Evolutionary conservation across 257 asterid genomes (phyloP), one percentile per base, ranked within the genome.

Genomic region (Handroanthus guayacan): DNA sequence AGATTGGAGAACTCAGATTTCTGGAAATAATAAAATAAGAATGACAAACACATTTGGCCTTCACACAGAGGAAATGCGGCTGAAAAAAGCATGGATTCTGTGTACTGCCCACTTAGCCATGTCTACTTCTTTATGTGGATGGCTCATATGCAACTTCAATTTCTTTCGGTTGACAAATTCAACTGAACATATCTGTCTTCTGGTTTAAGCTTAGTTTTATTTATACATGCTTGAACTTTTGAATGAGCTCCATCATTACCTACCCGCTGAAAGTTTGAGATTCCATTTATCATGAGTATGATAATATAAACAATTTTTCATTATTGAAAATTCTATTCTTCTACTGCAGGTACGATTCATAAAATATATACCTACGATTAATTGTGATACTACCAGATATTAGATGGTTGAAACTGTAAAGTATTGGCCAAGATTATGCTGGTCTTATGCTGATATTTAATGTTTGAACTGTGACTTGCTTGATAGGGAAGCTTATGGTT

Each of bases 81-180:
- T 68, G 74, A 72, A 76, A 75, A 58, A 65, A 78, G 74, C 67
- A 82, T 56, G 62, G 83, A 82, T 81, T 83, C 81, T 77, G 67
- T 79, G 84, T 83, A 83, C 84, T 72, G 72, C 66, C 88, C 88
- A 83, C 90, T 84, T 74, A 56, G 41, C 60, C 69, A 66, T 86
- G 88, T 86, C 86, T 66, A 50, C 77, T 70, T 71, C 79, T 78
- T 78, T 83, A 78, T 72, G 69, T 89, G 78, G 76, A 84, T 78
- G 89, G 91, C 52, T 87, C 74, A 63, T 69, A 76, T 83, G 85
- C 81, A 75, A 69, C 78, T 78, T 83, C 69, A 67, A 67, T 66
- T 69, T 64, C 77, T 73, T 70, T 80, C 56, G 75, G 74, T 54
- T 76, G 67, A 79, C 75, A 79, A 75, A 67, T 72, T 75, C 80